phyloP scores from a whole-genome alignment of 192 early-diverging fungal species.

The Podila verticillata region DNA sequence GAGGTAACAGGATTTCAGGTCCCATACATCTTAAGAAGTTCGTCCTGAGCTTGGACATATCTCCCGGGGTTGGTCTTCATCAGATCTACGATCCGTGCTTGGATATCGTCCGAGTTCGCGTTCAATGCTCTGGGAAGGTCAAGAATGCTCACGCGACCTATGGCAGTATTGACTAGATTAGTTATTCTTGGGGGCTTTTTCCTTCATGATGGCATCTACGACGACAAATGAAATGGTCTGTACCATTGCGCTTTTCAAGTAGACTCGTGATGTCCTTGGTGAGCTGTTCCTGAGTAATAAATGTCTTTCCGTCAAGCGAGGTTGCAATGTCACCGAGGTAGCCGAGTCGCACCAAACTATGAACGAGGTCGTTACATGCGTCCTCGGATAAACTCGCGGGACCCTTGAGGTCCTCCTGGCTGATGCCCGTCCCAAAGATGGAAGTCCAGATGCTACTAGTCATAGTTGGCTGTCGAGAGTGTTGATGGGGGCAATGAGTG shows the following conservation, averaged over 20 bases:
- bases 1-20: neutral
- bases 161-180: neutral
- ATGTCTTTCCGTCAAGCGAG: conserved; percentile 37
- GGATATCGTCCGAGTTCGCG: conserved; percentile 26
- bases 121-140: conserved; percentile 37
- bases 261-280: conserved; percentile 14
- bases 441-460: conserved; percentile 33
- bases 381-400: conserved; percentile 33
- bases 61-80: conserved; percentile 9
- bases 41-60: conserved; percentile 32
- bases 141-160: conserved; percentile 31
- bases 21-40: conserved; percentile 27
- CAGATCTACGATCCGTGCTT: conserved; percentile 18
- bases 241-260: conserved; percentile 32
- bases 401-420: conserved; percentile 22
- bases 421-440: conserved; percentile 28
- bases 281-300: conserved; percentile 46
- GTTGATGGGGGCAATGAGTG: neutral
- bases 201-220: too few relatives aligned
- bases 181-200: neutral
- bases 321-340: conserved; percentile 19
- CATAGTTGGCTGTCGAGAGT: conserved; percentile 7
- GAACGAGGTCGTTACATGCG: conserved; percentile 33
- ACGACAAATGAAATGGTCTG: neutral
- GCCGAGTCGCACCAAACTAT: conserved; percentile 32